Evolutionary conservation across 306 rosid genomes (phyloP), one percentile per base, ranked within the genome.

Genomic region (Abrus pulchellus): DNA sequence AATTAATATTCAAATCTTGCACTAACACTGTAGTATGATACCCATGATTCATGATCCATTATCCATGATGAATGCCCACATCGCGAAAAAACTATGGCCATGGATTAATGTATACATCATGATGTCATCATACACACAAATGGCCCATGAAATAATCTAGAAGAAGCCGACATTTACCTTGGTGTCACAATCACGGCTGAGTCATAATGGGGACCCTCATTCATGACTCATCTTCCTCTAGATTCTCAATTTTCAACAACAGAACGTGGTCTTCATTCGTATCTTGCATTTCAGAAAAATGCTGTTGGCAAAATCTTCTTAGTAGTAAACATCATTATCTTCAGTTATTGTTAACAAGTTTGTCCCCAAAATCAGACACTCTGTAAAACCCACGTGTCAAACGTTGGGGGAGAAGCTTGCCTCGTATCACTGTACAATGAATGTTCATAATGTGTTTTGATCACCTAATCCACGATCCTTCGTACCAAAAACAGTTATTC

Each of bases 141-240:
- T 75, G 67, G 62, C 0, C 7, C 69, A 57, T 60, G 55, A 34
- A 28, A 59, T 34, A 41, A 65, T 62, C 47, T 36, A 70, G 81
- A 62, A 60, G 30, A 74, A 27, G 66, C 59, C 57, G 71, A 71
- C 78, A 61, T 34, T 5, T 5, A 38, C 1, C 34, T 12, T 0
- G 65, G 70, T 86, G 77, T 90, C 97, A 20, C 7, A 68, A 79
- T 89, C 89, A 82, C 20, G 72, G 79, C 52, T 67, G 88, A 89
- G 85, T 89, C 89, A 86, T 77, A 66, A 33, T 38, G 53, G 55
- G 83, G 79, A 80, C 89, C 89, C 92, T 70, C 77, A 56, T 57
- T 63, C 54, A 74, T 80, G 84, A 82, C 85, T 80, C 86, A 70
- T 33, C 68, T 28, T 60, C 81, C 84, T 76, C 80, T 12, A 59